These are phyloP conservation scores for Lachancea fermentati DNA, from an alignment of 805 yeast species.

Conservation along the genomic window DNA sequence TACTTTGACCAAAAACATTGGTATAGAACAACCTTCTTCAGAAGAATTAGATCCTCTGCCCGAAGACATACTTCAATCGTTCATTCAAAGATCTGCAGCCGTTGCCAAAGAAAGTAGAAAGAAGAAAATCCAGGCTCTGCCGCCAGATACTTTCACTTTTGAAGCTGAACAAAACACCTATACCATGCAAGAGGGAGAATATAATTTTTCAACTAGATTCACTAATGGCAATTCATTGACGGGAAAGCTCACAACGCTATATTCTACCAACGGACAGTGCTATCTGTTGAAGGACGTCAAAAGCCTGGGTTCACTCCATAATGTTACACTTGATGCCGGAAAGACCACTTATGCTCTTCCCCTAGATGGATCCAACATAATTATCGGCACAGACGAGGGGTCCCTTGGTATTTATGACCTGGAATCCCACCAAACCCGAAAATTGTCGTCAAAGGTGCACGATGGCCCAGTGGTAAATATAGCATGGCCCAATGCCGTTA, in stretches of 20 bases:
- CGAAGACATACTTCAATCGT: not conserved
- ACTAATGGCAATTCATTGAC: constrained; percentile 1
- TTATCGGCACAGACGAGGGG: constrained; percentile 4
- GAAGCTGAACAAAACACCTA: constrained; percentile 9
- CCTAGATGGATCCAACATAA: not conserved
- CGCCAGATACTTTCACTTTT: constrained; percentile 13
- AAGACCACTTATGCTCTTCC: constrained; percentile 3
- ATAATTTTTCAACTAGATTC: not conserved
- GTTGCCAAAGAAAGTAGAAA: constrained; percentile 7
- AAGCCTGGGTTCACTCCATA: not conserved
- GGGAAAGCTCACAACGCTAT: constrained; percentile 10
- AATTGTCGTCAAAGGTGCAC: not conserved
- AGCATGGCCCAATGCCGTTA: constrained; percentile 1
- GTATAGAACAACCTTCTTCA: not conserved
- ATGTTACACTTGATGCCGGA: constrained; percentile 2
- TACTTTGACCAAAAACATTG: constrained; percentile 36
- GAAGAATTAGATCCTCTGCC: not conserved
- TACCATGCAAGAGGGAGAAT: too few species aligned
- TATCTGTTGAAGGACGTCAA: not conserved
- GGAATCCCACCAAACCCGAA: not conserved
- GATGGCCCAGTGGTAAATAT: not conserved
- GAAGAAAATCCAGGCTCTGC: constrained; percentile 4
- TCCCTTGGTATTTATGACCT: constrained; percentile 2
- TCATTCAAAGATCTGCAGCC: constrained; percentile 1
- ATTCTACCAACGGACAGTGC: constrained; percentile 1